Conservation (phyloP, 441 rosid genomes). For the Cnidoscolus chayamansa region DNA sequence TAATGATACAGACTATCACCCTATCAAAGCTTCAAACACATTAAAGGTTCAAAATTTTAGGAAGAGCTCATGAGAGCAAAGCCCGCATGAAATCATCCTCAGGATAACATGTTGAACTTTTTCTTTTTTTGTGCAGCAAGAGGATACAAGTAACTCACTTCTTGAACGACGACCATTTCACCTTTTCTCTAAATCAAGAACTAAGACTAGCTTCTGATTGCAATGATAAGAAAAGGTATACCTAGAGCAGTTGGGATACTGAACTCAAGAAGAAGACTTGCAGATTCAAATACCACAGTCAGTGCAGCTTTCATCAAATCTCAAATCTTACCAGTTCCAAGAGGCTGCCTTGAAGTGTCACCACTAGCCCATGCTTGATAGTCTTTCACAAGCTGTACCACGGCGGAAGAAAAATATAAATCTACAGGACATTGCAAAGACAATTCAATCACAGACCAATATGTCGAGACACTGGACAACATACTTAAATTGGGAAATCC, state of each 20-base stretch:
- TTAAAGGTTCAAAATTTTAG: background rate
- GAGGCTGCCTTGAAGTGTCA: constrained; percentile 84
- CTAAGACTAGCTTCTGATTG: background rate
- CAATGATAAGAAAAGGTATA: background rate
- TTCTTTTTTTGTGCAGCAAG: background rate
- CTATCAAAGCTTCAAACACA: background rate
- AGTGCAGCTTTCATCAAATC: background rate
- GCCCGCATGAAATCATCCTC: background rate
- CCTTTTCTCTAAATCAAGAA: background rate
- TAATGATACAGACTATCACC: background rate
- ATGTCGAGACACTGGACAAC: no score
- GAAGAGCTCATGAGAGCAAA: background rate
- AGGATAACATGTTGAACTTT: background rate
- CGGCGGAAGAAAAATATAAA: background rate
- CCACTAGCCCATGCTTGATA: constrained; percentile 94
- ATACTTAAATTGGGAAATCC: background rate
- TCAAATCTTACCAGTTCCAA: constrained; percentile 86
- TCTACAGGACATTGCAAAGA: background rate
- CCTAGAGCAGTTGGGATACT: constrained; percentile 10
- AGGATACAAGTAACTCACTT: background rate
- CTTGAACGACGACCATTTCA: background rate
- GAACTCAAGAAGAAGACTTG: background rate
- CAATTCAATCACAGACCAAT: background rate
- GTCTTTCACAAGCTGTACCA: constrained; percentile 74
- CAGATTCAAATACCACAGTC: constrained; percentile 2